A percentile compares a stretch with the other conserved stretches of the same genome.
Evolutionary conservation across 2,329 filamentous ascomycete species (phyloP).

Genomic region (Trichoderma simmonsii): DNA sequence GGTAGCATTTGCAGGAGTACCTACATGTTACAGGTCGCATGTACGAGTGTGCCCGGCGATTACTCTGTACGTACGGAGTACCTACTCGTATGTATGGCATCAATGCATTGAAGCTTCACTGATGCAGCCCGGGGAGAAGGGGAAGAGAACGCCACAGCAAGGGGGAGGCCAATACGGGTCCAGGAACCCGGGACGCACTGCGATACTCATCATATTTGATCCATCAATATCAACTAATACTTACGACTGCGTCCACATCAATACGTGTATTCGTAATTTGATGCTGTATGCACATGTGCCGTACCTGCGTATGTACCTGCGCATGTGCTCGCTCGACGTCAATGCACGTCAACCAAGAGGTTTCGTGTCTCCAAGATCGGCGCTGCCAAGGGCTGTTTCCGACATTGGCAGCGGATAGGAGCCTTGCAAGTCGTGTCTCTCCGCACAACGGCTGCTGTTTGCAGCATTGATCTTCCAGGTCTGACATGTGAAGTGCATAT

Average conservation of each 20-base stretch:
- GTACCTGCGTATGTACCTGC: background rate
- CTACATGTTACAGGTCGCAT: background rate
- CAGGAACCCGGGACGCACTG: background rate
- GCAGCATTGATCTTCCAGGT: background rate
- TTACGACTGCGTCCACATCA: background rate
- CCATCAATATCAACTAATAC: background rate
- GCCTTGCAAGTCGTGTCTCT: background rate
- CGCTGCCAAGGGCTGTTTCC: background rate
- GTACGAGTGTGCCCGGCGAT: background rate
- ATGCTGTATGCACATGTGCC: background rate
- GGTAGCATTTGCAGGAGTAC: background rate
- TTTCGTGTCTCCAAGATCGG: conserved; percentile 8
- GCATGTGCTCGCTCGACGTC: background rate
- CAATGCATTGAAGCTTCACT: background rate
- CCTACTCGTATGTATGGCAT: background rate
- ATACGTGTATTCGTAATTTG: background rate
- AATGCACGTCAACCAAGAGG: conserved; percentile 11
- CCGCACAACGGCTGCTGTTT: background rate
- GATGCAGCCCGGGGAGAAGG: background rate
- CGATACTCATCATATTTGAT: background rate
- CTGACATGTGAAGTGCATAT: background rate
- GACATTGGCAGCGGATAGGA: background rate
- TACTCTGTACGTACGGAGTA: background rate
- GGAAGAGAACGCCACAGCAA: background rate
- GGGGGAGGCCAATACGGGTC: background rate